A percentile compares a stretch with the other conserved stretches of the same genome.
phyloP scores from a whole-genome alignment of 208 protist genomes.

The Acanthamoeba divionensis region DNA sequence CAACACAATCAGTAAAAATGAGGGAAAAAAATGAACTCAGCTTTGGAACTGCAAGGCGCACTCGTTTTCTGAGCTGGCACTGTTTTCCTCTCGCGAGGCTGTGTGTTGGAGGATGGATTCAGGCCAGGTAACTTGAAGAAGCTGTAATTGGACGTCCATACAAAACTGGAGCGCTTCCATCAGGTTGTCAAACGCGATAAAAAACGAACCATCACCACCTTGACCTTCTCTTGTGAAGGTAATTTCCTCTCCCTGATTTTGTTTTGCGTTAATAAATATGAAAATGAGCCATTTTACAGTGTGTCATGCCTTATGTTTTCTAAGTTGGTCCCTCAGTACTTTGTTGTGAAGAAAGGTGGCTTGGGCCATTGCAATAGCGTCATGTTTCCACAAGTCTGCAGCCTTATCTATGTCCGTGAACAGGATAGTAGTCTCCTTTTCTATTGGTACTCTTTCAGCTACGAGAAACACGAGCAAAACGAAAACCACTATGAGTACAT shows the following conservation, averaged over 20 bases:
- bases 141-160: neutral
- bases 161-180: neutral
- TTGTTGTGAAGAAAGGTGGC: slow-evolving; percentile 16
- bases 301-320: too few relatives aligned
- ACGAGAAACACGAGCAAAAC: too few relatives aligned
- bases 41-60: too few relatives aligned
- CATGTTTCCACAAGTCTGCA: neutral
- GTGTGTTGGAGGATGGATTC: too few relatives aligned
- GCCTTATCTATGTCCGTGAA: neutral
- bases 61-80: too few relatives aligned
- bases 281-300: too few relatives aligned
- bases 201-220: slow-evolving; percentile 12
- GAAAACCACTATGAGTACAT: too few relatives aligned
- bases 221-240: neutral
- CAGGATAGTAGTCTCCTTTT: neutral
- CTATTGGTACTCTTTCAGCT: neutral
- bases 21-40: too few relatives aligned
- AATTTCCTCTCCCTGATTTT: slow-evolving; percentile 16
- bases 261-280: too few relatives aligned
- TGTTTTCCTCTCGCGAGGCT: too few relatives aligned
- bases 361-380: neutral
- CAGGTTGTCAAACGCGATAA: neutral
- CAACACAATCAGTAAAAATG: too few relatives aligned
- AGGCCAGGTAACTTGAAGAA: neutral
- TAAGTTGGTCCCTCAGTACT: neutral